Conservation (phyloP, 148 eudicot species). For the Spergularia bocconei region DNA sequence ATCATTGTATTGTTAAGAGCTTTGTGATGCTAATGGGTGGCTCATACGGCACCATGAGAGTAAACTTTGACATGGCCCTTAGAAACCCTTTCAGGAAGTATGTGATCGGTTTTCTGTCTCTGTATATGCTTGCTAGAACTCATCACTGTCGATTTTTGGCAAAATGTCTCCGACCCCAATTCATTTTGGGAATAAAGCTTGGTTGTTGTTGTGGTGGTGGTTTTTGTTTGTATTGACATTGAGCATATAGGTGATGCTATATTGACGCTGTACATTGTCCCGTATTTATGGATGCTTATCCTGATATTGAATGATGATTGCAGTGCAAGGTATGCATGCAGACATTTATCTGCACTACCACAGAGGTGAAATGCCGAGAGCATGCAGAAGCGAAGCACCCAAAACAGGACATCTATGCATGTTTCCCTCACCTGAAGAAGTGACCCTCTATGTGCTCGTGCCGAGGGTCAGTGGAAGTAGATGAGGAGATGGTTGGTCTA, state of each 20-base stretch:
- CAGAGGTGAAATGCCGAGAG: conserved; percentile 90
- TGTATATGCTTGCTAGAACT: too few relatives aligned
- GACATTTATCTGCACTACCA: conserved; percentile 88
- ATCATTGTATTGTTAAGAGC: background rate
- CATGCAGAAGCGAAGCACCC: conserved; percentile 97
- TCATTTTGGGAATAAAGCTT: too few relatives aligned
- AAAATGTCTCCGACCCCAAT: too few relatives aligned
- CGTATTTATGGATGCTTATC: background rate
- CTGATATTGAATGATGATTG: conserved; percentile 26
- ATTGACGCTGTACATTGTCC: background rate
- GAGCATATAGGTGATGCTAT: background rate
- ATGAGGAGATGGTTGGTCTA: background rate
- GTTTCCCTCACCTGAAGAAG: conserved; percentile 86
- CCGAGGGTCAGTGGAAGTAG: background rate
- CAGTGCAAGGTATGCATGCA: conserved; percentile 99
- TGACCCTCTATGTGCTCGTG: conserved; percentile 23
- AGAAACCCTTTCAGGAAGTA: background rate
- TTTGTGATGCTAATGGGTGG: conserved; percentile 13
- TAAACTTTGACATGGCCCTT: background rate
- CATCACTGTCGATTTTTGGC: background rate
- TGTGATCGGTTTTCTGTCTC: background rate
- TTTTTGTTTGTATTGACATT: too few relatives aligned
- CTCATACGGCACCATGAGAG: background rate
- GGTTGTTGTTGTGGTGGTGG: background rate
- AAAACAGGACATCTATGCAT: conserved; percentile 53